Evolutionary conservation across 306 rosid genomes (phyloP), one percentile per base, ranked within the genome.

Genomic region (Cucumis cinereus): DNA sequence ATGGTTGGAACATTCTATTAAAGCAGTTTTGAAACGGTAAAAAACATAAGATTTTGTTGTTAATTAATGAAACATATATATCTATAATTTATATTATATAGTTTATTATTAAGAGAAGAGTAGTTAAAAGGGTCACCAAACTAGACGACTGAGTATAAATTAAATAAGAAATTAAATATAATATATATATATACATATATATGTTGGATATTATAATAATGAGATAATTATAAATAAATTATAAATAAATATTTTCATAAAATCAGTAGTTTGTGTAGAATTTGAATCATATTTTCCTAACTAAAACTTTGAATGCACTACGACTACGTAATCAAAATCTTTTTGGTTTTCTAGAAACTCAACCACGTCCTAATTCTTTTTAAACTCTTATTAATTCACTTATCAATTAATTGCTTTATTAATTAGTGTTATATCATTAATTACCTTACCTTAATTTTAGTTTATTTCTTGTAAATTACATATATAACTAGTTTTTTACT

Each of bases 101-200:
- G 54, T 6, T 49, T 49, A 50, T 50, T 50, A 50, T 16, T 16
- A 15, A 33, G 22, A 20, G 11, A 30, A 2, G 71, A 82, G 96
- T 90, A 83, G 96, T 90, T 93, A 86, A 90, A 90, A 86, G 70
- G 94, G 77, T 93, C 17, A 88, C 94, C 98, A 86, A 93, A 80
- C 91, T 82, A 23, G 15, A 79, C 68, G 92, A 89, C 91, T 74
- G 88, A 53, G 13, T 36, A 10, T n/a, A 19, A 7, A 16, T 72
- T 24, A 20, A 23, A 13, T 24, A 49, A 49, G 0, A 80, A 36
- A 35, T 3, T 35, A 35, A 3, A 40, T 40, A 40, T 40, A 40
- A 40, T 40, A 8, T 7, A 40, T 40, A 7, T 2, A 41, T 36
- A 62, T 85, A n/a, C n/a, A 77, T 26, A 60, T 3, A 77, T 13